A percentile compares a stretch with the other conserved stretches of the same genome.
phyloP scores from a whole-genome alignment of 139 green algal species.

The Auxenochlorella pyrenoidosa region DNA sequence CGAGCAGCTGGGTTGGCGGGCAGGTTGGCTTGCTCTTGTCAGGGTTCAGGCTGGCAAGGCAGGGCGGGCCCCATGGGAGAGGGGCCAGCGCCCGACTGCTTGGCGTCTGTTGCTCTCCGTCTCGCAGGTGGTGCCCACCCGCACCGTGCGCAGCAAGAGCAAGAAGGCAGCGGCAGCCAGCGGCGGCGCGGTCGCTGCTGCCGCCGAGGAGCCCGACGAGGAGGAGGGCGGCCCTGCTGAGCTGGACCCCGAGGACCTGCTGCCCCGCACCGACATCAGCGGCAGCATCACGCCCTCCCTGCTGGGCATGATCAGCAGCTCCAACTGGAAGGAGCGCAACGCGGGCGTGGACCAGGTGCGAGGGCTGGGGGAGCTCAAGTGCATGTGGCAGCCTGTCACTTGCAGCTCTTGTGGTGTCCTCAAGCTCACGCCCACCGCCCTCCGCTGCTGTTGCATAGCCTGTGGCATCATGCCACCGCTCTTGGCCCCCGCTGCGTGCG shows the following conservation, averaged over 20 bases:
- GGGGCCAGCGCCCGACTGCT: background rate
- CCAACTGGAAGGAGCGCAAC: constrained; percentile 96
- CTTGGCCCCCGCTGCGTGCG: background rate
- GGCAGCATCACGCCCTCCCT: constrained; percentile 67
- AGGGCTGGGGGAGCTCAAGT: background rate
- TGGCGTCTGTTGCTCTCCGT: background rate
- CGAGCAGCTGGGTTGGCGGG: too few species aligned
- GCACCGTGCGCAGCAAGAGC: constrained; percentile 41
- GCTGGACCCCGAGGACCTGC: constrained; percentile 65
- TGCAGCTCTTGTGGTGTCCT: too few species aligned
- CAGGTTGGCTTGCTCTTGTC: too few species aligned
- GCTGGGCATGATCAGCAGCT: constrained; percentile 57
- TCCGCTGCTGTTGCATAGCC: too few species aligned
- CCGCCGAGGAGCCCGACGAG: background rate
- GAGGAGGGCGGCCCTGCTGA: background rate
- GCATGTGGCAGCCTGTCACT: too few species aligned
- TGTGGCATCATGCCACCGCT: too few species aligned
- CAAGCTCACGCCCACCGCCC: too few species aligned
- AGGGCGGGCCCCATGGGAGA: background rate
- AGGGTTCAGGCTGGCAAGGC: background rate
- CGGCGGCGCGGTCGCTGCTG: background rate
- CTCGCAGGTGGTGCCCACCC: constrained; percentile 51
- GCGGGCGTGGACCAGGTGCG: constrained; percentile 86
- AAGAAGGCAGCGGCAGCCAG: background rate
- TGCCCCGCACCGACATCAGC: constrained; percentile 84